Evolutionary conservation across 208 protist genomes (phyloP), one percentile per base, ranked within the genome.

Genomic region (Acanthamoeba quina): DNA sequence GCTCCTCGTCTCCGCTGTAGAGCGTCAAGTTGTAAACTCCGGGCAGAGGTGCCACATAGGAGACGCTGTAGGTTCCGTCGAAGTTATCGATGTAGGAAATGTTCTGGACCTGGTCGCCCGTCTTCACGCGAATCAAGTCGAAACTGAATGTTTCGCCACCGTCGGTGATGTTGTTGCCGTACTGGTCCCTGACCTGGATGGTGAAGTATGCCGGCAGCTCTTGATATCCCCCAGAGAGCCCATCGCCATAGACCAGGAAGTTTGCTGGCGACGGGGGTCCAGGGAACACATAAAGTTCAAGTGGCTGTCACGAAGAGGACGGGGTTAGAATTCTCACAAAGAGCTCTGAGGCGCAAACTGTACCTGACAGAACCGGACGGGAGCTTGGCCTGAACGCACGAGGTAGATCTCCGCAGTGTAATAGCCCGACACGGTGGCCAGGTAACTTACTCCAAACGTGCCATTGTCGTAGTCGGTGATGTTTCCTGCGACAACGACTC

Each of bases 31-130:
- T 85, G 70, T 94, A 66, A 17, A 10, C 24, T n/a, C 90, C 90
- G 21, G 70, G 70, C 17, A 94, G 10, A 13, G 66, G 52, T 34
- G 90, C 72, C 64, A 68, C 72, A 24, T 94, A 94, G 34, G 11
- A 9, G 21, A 85, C 90, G 29, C n/a, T 80, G 90, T 94, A 94
- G 90, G 72, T 80, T 41, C 90, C 90, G 70, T 80, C n/a, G 15
- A 58, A 29, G 34, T 80, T 66, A 54, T 94, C 90, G 37, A 19
- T 70, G 34, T 66, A 58, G 24, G 72, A 37, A 13, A 94, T 72
- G 90, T 80, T 94, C n/a, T 41, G 3, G 11, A 64, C 26, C 21
- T 34, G 19, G 10, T 56, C 29, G n/a, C n/a, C 34, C 26, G 31
- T 34, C 34, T 70, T 58, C 29, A 11, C 24, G 29, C 26, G 34